Evolutionary conservation across 139 green algal genomes (phyloP).

Genomic region (Pseudopediastrum boryanum): DNA sequence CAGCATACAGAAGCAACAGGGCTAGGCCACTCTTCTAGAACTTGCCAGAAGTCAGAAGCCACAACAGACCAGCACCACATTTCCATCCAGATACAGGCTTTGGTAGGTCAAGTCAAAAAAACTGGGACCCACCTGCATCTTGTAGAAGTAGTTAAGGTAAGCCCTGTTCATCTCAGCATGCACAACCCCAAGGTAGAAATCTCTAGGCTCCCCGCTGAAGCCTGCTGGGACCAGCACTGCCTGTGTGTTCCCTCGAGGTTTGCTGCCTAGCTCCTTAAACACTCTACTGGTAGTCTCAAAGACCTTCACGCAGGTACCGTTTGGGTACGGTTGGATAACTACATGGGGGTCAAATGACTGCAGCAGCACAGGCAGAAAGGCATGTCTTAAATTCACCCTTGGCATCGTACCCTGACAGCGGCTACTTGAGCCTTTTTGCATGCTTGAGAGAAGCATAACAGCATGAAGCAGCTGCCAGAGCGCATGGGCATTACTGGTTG

Average conservation of each 20-base stretch:
- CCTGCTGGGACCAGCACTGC: conserved; percentile 10
- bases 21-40: too few relatives aligned
- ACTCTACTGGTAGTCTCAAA: conserved; percentile 36
- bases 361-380: conserved; percentile 8
- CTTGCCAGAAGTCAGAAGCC: too few relatives aligned
- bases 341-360: conserved; percentile 43
- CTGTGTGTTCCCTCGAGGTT: conserved; percentile 42
- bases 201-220: conserved; percentile 12
- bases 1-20: too few relatives aligned
- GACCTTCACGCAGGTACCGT: conserved; percentile 35
- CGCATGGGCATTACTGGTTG: too few relatives aligned
- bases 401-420: too few relatives aligned
- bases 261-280: conserved; percentile 31
- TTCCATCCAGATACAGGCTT: too few relatives aligned
- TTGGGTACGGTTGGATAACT: conserved; percentile 32
- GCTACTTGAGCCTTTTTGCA: too few relatives aligned
- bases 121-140: conserved; percentile 42
- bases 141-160: conserved; percentile 57
- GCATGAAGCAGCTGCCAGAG: too few relatives aligned
- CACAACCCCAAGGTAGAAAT: conserved; percentile 50
- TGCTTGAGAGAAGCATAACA: too few relatives aligned
- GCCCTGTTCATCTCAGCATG: conserved; percentile 33
- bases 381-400: too few relatives aligned
- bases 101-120: too few relatives aligned
- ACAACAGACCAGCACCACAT: too few relatives aligned